Evolutionary conservation across 495 filamentous ascomycete genomes (phyloP).

Genomic region (Trichoderma virens): DNA sequence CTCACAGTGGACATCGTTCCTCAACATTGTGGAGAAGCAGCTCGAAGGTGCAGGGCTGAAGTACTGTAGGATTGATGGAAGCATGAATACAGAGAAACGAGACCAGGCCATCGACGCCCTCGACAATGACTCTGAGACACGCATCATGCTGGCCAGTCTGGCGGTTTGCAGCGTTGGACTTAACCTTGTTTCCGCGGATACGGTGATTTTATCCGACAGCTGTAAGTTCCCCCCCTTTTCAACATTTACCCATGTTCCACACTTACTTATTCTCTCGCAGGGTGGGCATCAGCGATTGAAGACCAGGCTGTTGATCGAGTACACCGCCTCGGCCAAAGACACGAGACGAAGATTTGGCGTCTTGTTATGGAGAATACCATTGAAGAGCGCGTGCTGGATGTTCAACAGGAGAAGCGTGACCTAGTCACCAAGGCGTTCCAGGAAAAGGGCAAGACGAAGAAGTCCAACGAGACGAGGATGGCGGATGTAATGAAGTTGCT

Average conservation of each 20-base stretch:
- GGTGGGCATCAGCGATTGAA: slow-evolving; percentile 94
- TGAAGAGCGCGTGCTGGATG: slow-evolving; percentile 77
- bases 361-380: slow-evolving; percentile 76
- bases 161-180: slow-evolving; percentile 80
- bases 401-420: slow-evolving; percentile 75
- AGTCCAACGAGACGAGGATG: slow-evolving; percentile 34
- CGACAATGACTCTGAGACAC: slow-evolving; percentile 58
- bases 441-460: slow-evolving; percentile 43
- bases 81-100: slow-evolving; percentile 58
- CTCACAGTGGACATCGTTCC: slow-evolving; percentile 88
- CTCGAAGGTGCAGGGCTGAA: slow-evolving; percentile 53
- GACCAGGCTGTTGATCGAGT: slow-evolving; percentile 91
- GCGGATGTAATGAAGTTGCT: slow-evolving; percentile 35
- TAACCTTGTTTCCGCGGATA: slow-evolving; percentile 83
- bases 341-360: slow-evolving; percentile 70
- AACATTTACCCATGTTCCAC: background rate
- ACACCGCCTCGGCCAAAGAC: slow-evolving; percentile 77
- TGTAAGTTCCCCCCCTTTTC: slow-evolving; percentile 34
- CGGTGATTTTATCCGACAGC: slow-evolving; percentile 74
- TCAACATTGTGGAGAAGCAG: slow-evolving; percentile 68
- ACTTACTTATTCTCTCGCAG: slow-evolving; percentile 18
- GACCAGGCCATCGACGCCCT: slow-evolving; percentile 63
- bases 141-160: slow-evolving; percentile 75
- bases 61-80: slow-evolving; percentile 76
- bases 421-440: slow-evolving; percentile 71